Conservation (phyloP, 2,329 filamentous ascomycete genomes). For the Aspergillus sp. region DNA sequence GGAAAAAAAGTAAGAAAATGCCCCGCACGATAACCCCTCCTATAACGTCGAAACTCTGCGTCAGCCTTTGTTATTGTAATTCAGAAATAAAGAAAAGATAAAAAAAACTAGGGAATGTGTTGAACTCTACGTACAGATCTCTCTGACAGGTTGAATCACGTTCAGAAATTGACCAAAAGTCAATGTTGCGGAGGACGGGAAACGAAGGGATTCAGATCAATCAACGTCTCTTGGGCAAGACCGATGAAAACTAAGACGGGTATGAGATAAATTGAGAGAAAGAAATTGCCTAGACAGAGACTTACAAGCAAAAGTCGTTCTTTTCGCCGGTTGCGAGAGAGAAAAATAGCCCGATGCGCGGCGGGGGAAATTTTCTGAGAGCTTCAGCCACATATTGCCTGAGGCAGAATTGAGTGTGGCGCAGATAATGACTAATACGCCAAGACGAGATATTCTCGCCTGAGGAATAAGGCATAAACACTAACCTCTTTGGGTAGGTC, state of each 20-base stretch:
- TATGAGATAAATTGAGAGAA: background rate
- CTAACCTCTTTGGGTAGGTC: too few species aligned
- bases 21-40: background rate
- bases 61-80: too few species aligned
- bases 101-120: background rate
- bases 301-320: background rate
- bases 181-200: too few species aligned
- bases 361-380: constrained; percentile 19
- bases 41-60: background rate
- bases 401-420: constrained; percentile 1
- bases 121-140: background rate
- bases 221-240: background rate
- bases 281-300: background rate
- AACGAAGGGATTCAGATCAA: background rate
- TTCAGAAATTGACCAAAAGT: background rate
- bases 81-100: too few species aligned
- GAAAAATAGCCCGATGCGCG: background rate
- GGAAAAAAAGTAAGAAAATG: background rate
- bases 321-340: background rate
- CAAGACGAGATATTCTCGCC: background rate
- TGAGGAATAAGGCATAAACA: background rate
- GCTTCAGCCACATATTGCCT: constrained; percentile 9
- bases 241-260: background rate
- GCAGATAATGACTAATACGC: background rate
- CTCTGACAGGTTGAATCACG: background rate